A percentile compares a stretch with the other conserved stretches of the same genome.
phyloP scores from a whole-genome alignment of 2,329 filamentous ascomycete species.

The Magnaporthales sp. region DNA sequence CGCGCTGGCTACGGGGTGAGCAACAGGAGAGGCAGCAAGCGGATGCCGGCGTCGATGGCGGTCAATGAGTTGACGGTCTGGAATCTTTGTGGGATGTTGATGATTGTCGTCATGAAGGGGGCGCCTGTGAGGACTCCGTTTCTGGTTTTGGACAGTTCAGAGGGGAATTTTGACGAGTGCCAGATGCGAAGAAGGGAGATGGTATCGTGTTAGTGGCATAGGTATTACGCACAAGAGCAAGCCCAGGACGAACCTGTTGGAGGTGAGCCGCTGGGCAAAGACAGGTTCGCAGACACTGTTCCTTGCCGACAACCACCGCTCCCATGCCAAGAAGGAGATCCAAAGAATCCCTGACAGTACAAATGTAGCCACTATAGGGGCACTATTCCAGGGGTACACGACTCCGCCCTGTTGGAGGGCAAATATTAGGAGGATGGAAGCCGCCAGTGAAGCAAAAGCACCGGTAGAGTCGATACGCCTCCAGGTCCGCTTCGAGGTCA shows the following conservation, averaged over 20 bases:
- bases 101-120: conserved; percentile 23
- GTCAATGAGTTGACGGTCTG: conserved; percentile 30
- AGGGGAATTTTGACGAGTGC: not conserved
- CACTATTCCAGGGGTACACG: conserved; percentile 31
- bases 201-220: not conserved
- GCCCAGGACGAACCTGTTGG: conserved; percentile 20
- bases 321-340: conserved; percentile 21
- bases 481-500: not conserved
- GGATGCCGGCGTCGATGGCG: conserved; percentile 29
- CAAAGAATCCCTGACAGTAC: conserved; percentile 15
- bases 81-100: conserved; percentile 29
- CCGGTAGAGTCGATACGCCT: conserved; percentile 22
- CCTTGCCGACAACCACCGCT: conserved; percentile 12
- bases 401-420: conserved; percentile 34
- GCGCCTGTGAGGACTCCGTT: conserved; percentile 22
- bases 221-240: conserved; percentile 13
- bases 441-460: conserved; percentile 24
- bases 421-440: conserved; percentile 34
- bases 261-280: conserved; percentile 23
- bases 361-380: conserved; percentile 23
- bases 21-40: conserved; percentile 29
- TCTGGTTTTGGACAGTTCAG: conserved; percentile 9
- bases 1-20: conserved; percentile 26
- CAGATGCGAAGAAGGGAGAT: not conserved
- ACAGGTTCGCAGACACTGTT: conserved; percentile 18